These are phyloP conservation scores for Boletus semigastroideus DNA, from an alignment of 1,284 basidiomycete species.

Conservation along the genomic window DNA sequence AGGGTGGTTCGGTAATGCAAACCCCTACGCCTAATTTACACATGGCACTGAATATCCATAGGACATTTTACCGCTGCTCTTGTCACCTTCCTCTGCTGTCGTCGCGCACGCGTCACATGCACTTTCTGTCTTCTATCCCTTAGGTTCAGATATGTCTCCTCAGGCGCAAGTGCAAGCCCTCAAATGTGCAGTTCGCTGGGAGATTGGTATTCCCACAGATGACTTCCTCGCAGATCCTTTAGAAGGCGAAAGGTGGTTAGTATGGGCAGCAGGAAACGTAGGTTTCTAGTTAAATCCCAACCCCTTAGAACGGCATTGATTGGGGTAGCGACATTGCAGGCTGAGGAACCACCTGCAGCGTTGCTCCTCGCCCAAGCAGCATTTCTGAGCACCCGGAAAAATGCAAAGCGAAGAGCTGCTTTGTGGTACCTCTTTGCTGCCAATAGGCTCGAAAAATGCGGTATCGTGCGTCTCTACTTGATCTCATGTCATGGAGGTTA, in stretches of 20 bases:
- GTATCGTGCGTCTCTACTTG: slow-evolving; percentile 55
- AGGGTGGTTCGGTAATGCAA: slow-evolving; percentile 65
- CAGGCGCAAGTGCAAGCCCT: slow-evolving; percentile 64
- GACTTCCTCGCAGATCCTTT: slow-evolving; percentile 58
- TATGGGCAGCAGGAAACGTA: slow-evolving; percentile 78
- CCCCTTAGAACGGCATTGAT: slow-evolving; percentile 18
- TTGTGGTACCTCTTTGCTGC: slow-evolving; percentile 77
- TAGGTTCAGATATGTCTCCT: slow-evolving; percentile 51
- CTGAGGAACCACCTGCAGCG: slow-evolving; percentile 77
- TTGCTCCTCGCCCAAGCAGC: slow-evolving; percentile 76
- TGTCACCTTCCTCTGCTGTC: slow-evolving; percentile 62
- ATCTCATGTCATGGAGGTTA: slow-evolving; percentile 3
- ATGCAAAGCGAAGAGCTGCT: slow-evolving; percentile 58
- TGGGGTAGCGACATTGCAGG: slow-evolving; percentile 44
- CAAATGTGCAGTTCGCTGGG: slow-evolving; percentile 71
- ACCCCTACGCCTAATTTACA: slow-evolving; percentile 3
- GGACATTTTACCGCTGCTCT: slow-evolving; percentile 73
- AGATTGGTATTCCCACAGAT: slow-evolving; percentile 53
- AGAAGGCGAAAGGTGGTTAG: slow-evolving; percentile 78
- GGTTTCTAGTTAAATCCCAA: slow-evolving; percentile 22
- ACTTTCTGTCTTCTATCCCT: slow-evolving; percentile 44
- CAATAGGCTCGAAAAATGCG: slow-evolving; percentile 72
- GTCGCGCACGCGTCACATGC: slow-evolving; percentile 61
- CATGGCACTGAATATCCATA: slow-evolving; percentile 30
- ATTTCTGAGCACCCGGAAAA: slow-evolving; percentile 58